These are phyloP conservation scores for Ceratopteris richardii DNA, from an alignment of 75 land plant species.

Conservation along the genomic window DNA sequence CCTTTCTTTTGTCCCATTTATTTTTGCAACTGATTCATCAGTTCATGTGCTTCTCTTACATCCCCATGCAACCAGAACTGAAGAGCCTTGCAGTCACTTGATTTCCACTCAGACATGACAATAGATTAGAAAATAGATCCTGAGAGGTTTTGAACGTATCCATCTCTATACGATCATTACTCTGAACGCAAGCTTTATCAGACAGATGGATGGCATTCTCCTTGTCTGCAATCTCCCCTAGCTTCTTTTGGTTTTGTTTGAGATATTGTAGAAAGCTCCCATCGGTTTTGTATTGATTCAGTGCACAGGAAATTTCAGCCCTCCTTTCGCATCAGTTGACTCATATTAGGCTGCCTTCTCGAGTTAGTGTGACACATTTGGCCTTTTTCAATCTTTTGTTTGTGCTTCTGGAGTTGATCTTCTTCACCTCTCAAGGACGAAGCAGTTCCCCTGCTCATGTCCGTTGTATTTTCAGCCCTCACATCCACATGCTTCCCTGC, in stretches of 20 bases:
- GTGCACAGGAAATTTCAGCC: slow-evolving; percentile 44
- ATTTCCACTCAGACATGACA: slow-evolving; percentile 48
- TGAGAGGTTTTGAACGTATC: background rate
- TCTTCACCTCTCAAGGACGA: no score
- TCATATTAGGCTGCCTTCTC: slow-evolving; percentile 19
- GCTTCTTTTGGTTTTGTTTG: background rate
- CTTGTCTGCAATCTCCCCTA: background rate
- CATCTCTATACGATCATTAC: background rate
- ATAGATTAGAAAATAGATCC: background rate
- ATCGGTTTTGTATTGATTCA: slow-evolving; percentile 69
- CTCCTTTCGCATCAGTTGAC: slow-evolving; percentile 26
- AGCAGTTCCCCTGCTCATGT: no score
- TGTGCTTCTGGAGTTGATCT: no score
- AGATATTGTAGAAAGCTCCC: slow-evolving; percentile 54
- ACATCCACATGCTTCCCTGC: no score
- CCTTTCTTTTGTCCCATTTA: no score
- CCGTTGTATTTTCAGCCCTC: no score
- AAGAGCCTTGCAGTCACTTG: slow-evolving; percentile 81
- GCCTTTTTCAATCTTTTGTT: no score
- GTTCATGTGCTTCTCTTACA: slow-evolving; percentile 75
- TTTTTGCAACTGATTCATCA: no score
- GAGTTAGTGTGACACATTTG: no score
- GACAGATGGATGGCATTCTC: background rate
- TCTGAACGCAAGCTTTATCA: slow-evolving; percentile 1
- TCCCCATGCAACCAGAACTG: slow-evolving; percentile 80